A percentile compares a stretch with the other conserved stretches of the same genome.
phyloP scores from a whole-genome alignment of 1,284 basidiomycete genomes.

The Trichosporon coremiiforme region DNA sequence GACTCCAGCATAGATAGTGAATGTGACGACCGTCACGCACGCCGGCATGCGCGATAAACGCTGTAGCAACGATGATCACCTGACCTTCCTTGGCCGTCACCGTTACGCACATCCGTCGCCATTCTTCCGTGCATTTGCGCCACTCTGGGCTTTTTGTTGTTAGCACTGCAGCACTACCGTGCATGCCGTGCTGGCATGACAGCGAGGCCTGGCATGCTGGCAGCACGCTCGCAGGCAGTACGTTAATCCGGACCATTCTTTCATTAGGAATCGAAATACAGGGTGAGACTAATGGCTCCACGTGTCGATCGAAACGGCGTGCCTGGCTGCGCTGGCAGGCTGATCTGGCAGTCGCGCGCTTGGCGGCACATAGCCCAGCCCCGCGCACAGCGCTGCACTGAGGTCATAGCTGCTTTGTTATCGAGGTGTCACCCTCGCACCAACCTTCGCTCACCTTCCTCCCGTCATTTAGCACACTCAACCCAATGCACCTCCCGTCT shows the following conservation, averaged over 20 bases:
- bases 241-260: not conserved
- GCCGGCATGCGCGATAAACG: not conserved
- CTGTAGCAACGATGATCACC: not conserved
- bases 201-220: not conserved
- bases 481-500: conserved; percentile 25
- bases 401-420: not conserved
- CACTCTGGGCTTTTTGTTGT: not conserved
- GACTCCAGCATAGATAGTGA: not conserved
- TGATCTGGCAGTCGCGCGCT: too few relatives aligned
- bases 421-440: not conserved
- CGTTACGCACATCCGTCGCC: not conserved
- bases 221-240: not conserved
- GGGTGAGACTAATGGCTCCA: not conserved
- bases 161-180: not conserved
- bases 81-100: not conserved
- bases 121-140: not conserved
- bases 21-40: not conserved
- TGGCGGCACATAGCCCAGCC: too few relatives aligned
- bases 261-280: not conserved
- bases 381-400: not conserved
- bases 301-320: conserved; percentile 5
- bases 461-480: not conserved
- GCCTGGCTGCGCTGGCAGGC: not conserved
- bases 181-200: not conserved
- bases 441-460: not conserved